Evolutionary conservation across 225 moss, liverwort and hornwort genomes (phyloP).

Genomic region (Pseudisothecium myosuroides): DNA sequence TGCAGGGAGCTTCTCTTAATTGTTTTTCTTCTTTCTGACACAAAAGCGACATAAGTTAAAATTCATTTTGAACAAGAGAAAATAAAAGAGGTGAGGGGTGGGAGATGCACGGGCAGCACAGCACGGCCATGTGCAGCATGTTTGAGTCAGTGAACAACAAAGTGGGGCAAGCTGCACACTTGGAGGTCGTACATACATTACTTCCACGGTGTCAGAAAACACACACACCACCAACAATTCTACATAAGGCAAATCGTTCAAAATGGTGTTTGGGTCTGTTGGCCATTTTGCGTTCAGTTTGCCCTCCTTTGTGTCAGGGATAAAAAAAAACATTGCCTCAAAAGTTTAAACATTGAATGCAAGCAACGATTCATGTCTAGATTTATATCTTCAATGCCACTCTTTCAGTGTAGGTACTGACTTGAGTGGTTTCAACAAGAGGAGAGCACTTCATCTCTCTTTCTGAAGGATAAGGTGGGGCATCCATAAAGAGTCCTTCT

Average conservation of each 20-base stretch:
- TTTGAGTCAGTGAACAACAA: not conserved
- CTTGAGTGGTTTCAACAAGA: not conserved
- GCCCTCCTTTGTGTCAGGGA: not conserved
- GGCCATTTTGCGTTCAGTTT: not conserved
- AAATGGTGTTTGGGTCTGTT: not conserved
- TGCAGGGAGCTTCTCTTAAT: not conserved
- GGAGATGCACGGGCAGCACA: not conserved
- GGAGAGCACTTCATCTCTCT: not conserved
- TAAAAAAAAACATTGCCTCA: not conserved
- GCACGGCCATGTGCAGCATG: not conserved
- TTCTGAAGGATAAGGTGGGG: not conserved
- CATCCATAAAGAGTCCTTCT: not conserved
- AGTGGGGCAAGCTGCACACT: not conserved
- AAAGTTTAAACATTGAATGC: not conserved
- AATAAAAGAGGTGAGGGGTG: not conserved
- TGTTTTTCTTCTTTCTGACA: not conserved
- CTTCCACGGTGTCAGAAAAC: not conserved
- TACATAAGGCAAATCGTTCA: not conserved
- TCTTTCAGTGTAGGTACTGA: not conserved
- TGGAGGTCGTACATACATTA: not conserved
- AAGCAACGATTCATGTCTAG: not conserved
- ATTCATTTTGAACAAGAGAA: not conserved
- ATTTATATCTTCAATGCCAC: not conserved
- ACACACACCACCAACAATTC: not conserved
- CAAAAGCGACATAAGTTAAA: not conserved